Evolutionary conservation across 306 rosid species (phyloP).

Genomic region (Acmispon strigosus): DNA sequence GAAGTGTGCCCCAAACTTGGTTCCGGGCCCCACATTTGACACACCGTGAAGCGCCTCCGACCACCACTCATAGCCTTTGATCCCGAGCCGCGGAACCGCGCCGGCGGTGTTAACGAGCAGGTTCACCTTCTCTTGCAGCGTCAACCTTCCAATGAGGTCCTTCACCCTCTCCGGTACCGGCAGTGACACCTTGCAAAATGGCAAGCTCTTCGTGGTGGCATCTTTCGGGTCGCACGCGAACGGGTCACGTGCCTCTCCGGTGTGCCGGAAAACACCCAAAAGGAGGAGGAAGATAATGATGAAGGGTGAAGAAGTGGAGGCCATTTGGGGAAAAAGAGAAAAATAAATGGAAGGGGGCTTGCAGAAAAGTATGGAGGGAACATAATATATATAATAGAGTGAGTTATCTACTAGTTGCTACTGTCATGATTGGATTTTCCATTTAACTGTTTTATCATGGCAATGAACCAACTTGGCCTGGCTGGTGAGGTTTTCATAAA

Average conservation of each 20-base stretch:
- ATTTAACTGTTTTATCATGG: neutral
- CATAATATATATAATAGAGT: constrained; percentile 5
- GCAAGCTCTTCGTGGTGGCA: constrained; percentile 22
- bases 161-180: constrained; percentile 49
- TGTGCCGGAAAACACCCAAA: neutral
- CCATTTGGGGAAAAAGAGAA: constrained; percentile 23
- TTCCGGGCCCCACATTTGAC: constrained; percentile 85
- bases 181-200: constrained; percentile 43
- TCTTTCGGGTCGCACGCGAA: constrained; percentile 72
- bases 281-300: neutral
- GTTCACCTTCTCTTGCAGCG: constrained; percentile 64
- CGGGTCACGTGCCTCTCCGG: constrained; percentile 35
- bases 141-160: constrained; percentile 67
- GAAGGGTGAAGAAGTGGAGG: constrained; percentile 7
- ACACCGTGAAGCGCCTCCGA: constrained; percentile 97
- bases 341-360: neutral
- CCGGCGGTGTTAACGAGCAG: constrained; percentile 62
- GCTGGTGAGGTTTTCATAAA: constrained; percentile 25
- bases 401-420: neutral
- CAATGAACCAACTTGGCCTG: constrained; percentile 16
- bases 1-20: constrained; percentile 48
- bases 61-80: constrained; percentile 91
- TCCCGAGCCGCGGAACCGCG: constrained; percentile 67
- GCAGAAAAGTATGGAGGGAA: constrained; percentile 4
- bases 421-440: constrained; percentile 12